phyloP scores from a whole-genome alignment of 768 basidiomycete species.

The Rhodotorula paludigena region DNA sequence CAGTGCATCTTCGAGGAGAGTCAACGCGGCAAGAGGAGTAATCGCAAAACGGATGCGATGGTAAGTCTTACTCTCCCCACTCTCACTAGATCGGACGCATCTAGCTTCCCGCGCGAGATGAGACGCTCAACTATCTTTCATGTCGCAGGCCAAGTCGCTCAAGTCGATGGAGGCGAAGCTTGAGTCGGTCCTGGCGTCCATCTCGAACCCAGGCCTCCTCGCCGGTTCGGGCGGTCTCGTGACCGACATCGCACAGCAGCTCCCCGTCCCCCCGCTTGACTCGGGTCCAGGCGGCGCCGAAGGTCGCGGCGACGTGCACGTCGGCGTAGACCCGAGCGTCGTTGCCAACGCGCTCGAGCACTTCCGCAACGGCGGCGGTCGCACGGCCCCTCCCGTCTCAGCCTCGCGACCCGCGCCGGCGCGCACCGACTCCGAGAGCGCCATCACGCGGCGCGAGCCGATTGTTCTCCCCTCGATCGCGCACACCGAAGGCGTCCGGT shows the following conservation, averaged over 20 bases:
- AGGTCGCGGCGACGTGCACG: slow-evolving; percentile 25
- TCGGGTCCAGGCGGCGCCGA: slow-evolving; percentile 25
- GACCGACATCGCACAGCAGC: slow-evolving; percentile 13
- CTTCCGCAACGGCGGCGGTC: slow-evolving; percentile 2
- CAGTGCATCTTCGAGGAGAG: slow-evolving; percentile 91
- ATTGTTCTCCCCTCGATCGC: slow-evolving; percentile 23
- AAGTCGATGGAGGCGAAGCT: slow-evolving; percentile 87
- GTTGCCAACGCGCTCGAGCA: slow-evolving; percentile 26
- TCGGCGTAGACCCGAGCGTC: slow-evolving; percentile 23
- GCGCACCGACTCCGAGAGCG: slow-evolving; percentile 17
- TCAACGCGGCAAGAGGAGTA: slow-evolving; percentile 67
- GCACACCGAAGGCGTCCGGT: slow-evolving; percentile 3
- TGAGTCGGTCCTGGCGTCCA: slow-evolving; percentile 83
- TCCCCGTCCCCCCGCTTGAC: slow-evolving; percentile 18
- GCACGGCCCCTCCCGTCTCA: neutral
- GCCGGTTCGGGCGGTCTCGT: slow-evolving; percentile 32
- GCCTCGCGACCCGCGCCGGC: neutral
- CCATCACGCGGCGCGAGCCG: slow-evolving; percentile 20
- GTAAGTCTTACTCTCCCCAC: neutral
- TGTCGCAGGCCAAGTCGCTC: slow-evolving; percentile 53
- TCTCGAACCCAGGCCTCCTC: slow-evolving; percentile 46
- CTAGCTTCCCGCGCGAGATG: too few relatives aligned
- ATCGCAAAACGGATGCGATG: slow-evolving; percentile 42
- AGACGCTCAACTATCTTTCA: neutral
- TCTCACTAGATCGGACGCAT: neutral